Conservation (phyloP, 2,329 filamentous ascomycete genomes). For the Waltergamsia citrina region DNA sequence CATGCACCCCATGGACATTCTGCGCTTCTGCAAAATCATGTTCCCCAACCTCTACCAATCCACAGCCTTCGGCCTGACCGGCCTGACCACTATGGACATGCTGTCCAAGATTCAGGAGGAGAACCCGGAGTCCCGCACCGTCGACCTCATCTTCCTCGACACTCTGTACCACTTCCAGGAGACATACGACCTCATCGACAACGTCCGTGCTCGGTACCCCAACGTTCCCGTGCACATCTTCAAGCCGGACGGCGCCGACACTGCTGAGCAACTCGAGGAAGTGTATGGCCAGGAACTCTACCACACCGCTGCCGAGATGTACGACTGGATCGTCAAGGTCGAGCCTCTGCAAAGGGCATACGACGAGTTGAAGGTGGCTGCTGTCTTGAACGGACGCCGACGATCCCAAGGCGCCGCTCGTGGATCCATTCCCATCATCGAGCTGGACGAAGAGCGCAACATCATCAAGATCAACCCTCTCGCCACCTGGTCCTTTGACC, state of each 20-base stretch:
- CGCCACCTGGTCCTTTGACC: conserved; percentile 84
- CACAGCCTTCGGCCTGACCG: conserved; percentile 73
- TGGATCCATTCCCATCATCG: conserved; percentile 81
- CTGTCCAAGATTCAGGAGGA: conserved; percentile 62
- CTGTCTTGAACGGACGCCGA: conserved; percentile 85
- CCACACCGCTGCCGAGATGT: conserved; percentile 78
- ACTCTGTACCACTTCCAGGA: conserved; percentile 76
- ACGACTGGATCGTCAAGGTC: conserved; percentile 96
- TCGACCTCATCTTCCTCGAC: conserved; percentile 73
- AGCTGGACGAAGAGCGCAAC: conserved; percentile 78
- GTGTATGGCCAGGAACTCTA: conserved; percentile 78
- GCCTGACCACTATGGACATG: conserved; percentile 78
- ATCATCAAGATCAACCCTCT: conserved; percentile 97
- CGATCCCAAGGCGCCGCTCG: conserved; percentile 90
- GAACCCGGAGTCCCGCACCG: conserved; percentile 47
- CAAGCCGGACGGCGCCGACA: conserved; percentile 71
- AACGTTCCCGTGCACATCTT: conserved; percentile 77
- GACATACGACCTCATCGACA: conserved; percentile 64
- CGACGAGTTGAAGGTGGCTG: conserved; percentile 74
- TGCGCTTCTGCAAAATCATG: conserved; percentile 84
- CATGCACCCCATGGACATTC: conserved; percentile 82
- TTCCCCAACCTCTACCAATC: conserved; percentile 86
- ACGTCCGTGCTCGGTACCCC: conserved; percentile 67
- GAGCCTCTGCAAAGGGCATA: conserved; percentile 93
- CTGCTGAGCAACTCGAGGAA: conserved; percentile 66